Evolutionary conservation across 176 grass and related monocot species (phyloP), one percentile per base, ranked within the genome.

Genomic region (Ensete glaucum): DNA sequence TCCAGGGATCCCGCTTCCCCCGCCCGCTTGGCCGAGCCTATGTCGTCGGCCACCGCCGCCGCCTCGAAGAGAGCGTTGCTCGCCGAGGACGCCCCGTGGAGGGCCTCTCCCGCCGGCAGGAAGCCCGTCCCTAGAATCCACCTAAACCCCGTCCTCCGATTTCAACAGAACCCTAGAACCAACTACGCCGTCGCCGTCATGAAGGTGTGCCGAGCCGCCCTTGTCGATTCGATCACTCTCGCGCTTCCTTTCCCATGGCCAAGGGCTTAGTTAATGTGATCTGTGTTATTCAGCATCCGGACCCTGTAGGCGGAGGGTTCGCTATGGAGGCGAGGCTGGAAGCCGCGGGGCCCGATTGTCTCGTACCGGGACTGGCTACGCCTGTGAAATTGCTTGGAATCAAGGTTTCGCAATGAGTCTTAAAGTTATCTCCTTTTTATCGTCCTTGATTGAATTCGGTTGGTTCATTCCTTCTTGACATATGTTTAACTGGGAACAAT

Each of bases 41-140:
- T 74, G 72, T 21, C 53, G 22, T 54, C 72, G 21, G 72, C 53
- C 52, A n/a, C 70, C 69, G 50, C 50, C 49, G 69, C 50, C 73
- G 72, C 81, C 54, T 77, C 85, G 29, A 98, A 94, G 80, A 77
- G 77, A 11, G 82, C 88, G 74, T 69, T 85, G 85, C 84, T 98
- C 65, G 72, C 95, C 27, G 95, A 94, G 49, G 95, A 98, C 89
- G 95, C 85, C 52, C 95, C 95, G 17, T 91, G 95, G 95, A 80
- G 95, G 72, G 88, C 73, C 57, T 50, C 85, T 58, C 81, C 89
- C 53, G 56, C 86, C 19, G 84, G 78, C 12, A 9, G 12, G 53
- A 74, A 56, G 49, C 82, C 90, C 75, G 73, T 98, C 79, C 95
- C 90, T 34, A 84, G 86, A 79, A 91, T 99, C 78, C 88, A 99